Percentiles rank a stretch among this genome's conserved stretches.
Evolutionary conservation across 805 yeast species (phyloP).

Genomic region (Lipomyces spencermartinsiae): DNA sequence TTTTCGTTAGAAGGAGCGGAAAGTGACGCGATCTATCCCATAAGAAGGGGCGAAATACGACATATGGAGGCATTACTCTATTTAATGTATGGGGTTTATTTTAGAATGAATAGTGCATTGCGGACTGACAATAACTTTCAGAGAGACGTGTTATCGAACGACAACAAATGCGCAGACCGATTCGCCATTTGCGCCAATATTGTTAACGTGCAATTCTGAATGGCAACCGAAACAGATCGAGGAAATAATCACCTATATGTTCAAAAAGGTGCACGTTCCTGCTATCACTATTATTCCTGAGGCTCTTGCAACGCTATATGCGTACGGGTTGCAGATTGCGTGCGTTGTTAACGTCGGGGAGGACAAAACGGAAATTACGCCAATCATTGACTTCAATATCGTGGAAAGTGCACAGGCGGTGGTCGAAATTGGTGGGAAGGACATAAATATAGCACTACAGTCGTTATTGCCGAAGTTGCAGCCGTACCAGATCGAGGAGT

Average conservation of each 20-base stretch:
- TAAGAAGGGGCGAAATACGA: constrained; percentile 66
- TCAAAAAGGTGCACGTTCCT: constrained; percentile 74
- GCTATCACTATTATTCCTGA: constrained; percentile 74
- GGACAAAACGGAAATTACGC: constrained; percentile 75
- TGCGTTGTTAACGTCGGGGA: constrained; percentile 82
- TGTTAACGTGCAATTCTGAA: constrained; percentile 66
- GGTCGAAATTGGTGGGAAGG: constrained; percentile 65
- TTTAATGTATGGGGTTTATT: constrained; percentile 53
- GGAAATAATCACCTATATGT: constrained; percentile 70
- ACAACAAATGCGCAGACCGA: constrained; percentile 44
- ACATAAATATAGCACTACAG: constrained; percentile 62
- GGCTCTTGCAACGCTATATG: constrained; percentile 73
- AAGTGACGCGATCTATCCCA: constrained; percentile 62
- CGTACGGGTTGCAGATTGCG: constrained; percentile 66
- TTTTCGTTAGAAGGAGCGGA: constrained; percentile 53
- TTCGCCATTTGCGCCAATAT: constrained; percentile 63
- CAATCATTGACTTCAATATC: constrained; percentile 76
- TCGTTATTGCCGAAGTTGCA: constrained; percentile 64
- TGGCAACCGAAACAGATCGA: constrained; percentile 79
- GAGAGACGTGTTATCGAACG: constrained; percentile 56
- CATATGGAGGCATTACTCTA: constrained; percentile 75
- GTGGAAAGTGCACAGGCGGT: constrained; percentile 60
- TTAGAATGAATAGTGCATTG: neutral
- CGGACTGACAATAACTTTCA: constrained; percentile 45
- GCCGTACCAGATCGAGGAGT: constrained; percentile 66